Evolutionary conservation across 768 basidiomycete species (phyloP).

Genomic region (Termitomyces sp.): DNA sequence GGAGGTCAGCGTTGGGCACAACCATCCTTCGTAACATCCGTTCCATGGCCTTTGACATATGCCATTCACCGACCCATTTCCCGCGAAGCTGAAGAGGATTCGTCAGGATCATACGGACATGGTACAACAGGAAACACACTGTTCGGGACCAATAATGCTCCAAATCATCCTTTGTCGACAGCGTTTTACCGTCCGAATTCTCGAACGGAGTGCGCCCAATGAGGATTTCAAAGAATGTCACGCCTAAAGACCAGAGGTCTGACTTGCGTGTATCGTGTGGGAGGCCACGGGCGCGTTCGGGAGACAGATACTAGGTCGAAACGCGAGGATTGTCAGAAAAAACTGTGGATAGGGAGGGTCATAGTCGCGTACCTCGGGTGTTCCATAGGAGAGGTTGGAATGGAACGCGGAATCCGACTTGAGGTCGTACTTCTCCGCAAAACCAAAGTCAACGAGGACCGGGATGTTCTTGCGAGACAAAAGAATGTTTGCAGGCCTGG

Average conservation of each 20-base stretch:
- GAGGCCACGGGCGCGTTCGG: slow-evolving; percentile 84
- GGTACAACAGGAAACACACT: slow-evolving; percentile 30
- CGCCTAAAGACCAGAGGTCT: slow-evolving; percentile 80
- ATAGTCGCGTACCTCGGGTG: slow-evolving; percentile 66
- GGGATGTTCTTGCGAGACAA: slow-evolving; percentile 75
- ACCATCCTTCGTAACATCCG: slow-evolving; percentile 74
- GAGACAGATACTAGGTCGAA: slow-evolving; percentile 73
- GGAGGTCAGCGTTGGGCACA: slow-evolving; percentile 74
- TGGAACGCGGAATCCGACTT: slow-evolving; percentile 65
- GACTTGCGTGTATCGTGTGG: slow-evolving; percentile 93
- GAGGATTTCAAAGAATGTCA: slow-evolving; percentile 94
- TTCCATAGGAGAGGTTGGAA: slow-evolving; percentile 84
- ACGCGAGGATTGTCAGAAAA: slow-evolving; percentile 5
- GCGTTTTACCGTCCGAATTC: slow-evolving; percentile 72
- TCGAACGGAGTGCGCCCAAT: slow-evolving; percentile 93
- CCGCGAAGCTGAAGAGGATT: slow-evolving; percentile 54
- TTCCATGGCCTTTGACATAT: slow-evolving; percentile 62
- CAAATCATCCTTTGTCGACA: slow-evolving; percentile 74
- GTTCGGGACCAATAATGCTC: slow-evolving; percentile 88
- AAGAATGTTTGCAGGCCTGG: slow-evolving; percentile 90
- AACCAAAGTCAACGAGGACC: slow-evolving; percentile 94
- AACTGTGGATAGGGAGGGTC: background rate
- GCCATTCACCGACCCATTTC: slow-evolving; percentile 84
- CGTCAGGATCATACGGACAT: background rate
- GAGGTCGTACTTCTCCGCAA: slow-evolving; percentile 82